A percentile compares a stretch with the other conserved stretches of the same genome.
Evolutionary conservation across 192 early-diverging fungal species (phyloP).

Genomic region (Geranomyces variabilis): DNA sequence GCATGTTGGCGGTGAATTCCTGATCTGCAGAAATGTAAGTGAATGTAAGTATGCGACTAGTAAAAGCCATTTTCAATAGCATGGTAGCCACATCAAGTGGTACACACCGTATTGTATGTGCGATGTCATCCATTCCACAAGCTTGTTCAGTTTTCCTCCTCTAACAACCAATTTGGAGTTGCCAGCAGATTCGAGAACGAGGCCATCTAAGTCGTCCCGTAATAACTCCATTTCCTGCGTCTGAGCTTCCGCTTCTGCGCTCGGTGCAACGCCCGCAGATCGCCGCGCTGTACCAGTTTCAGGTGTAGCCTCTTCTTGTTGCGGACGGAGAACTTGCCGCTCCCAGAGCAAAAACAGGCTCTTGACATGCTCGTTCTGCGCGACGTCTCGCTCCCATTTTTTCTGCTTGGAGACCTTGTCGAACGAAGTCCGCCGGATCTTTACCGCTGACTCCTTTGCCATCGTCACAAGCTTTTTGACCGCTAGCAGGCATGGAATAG

Average conservation of each 20-base stretch:
- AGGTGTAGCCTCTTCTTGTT: neutral
- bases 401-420: slow-evolving; percentile 48
- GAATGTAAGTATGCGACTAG: neutral
- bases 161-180: slow-evolving; percentile 24
- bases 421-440: slow-evolving; percentile 32
- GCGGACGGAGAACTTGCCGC: slow-evolving; percentile 25
- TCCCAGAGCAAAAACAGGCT: slow-evolving; percentile 55
- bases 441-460: slow-evolving; percentile 37
- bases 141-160: slow-evolving; percentile 48
- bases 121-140: slow-evolving; percentile 50
- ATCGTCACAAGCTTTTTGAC: slow-evolving; percentile 55
- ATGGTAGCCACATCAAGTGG: neutral
- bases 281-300: slow-evolving; percentile 37
- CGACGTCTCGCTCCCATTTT: slow-evolving; percentile 40
- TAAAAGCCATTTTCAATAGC: neutral
- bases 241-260: slow-evolving; percentile 5
- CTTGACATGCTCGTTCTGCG: slow-evolving; percentile 54
- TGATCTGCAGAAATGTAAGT: slow-evolving; percentile 34
- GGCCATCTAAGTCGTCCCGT: slow-evolving; percentile 39
- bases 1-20: slow-evolving; percentile 42
- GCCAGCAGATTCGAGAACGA: slow-evolving; percentile 39
- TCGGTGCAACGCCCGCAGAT: slow-evolving; percentile 26
- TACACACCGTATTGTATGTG: slow-evolving; percentile 38
- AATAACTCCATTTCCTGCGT: slow-evolving; percentile 35
- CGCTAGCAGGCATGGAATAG: slow-evolving; percentile 51